A percentile compares a stretch with the other conserved stretches of the same genome.
Evolutionary conservation across 176 grass and related monocot species (phyloP).

Genomic region (Thinopyrum elongatum): DNA sequence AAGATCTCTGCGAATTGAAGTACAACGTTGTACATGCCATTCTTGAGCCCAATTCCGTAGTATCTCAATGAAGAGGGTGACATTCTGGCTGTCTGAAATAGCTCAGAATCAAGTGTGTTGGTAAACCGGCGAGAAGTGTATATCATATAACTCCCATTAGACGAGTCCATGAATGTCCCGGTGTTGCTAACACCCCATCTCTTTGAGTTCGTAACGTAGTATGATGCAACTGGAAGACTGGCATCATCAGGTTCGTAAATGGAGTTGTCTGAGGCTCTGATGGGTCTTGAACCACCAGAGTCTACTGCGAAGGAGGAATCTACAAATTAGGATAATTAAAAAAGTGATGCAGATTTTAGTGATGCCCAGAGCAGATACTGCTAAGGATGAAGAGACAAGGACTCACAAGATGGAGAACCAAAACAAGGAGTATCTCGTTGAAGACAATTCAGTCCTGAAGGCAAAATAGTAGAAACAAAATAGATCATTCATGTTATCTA

Average conservation of each 20-base stretch:
- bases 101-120: too few relatives aligned
- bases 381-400: background rate
- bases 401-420: conserved; percentile 39
- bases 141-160: too few relatives aligned
- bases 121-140: too few relatives aligned
- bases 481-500: background rate
- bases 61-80: too few relatives aligned
- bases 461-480: conserved; percentile 22
- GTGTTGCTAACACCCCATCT: conserved; percentile 56
- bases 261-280: conserved; percentile 4
- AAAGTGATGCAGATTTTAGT: too few relatives aligned
- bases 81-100: too few relatives aligned
- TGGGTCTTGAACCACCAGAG: too few relatives aligned
- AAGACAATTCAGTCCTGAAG: conserved; percentile 52
- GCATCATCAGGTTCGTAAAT: conserved; percentile 37
- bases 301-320: too few relatives aligned
- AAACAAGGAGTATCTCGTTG: conserved; percentile 46
- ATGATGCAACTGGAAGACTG: conserved; percentile 32
- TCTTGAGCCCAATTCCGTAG: too few relatives aligned
- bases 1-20: conserved; percentile 55
- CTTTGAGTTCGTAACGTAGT: conserved; percentile 21
- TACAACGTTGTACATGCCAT: conserved; percentile 31
- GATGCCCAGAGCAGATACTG: background rate
- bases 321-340: too few relatives aligned
- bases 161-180: background rate